Evolutionary conservation across 176 grass and related monocot species (phyloP).

Genomic region (Secale cereale): DNA sequence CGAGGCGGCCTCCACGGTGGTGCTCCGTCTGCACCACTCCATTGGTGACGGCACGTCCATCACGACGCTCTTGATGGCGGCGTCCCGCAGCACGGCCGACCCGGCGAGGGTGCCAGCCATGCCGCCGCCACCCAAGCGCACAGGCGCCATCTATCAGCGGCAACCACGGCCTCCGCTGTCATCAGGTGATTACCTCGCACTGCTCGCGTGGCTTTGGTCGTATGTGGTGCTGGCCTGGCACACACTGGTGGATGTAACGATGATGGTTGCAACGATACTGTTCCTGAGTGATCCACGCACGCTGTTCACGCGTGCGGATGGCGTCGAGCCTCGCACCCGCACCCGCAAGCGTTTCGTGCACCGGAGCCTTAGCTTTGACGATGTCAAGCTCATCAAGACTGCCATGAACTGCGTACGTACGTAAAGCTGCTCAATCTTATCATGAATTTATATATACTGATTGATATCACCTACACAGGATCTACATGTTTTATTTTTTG

Average conservation of each 20-base stretch:
- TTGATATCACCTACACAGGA: neutral
- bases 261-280: conserved; percentile 22
- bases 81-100: conserved; percentile 42
- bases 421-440: neutral
- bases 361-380: neutral
- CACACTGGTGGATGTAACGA: conserved; percentile 36
- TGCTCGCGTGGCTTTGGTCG: conserved; percentile 12
- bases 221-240: conserved; percentile 35
- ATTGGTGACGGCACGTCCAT: neutral
- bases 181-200: neutral
- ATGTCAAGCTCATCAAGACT: neutral
- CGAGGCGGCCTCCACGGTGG: conserved; percentile 9
- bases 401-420: neutral
- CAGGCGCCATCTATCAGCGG: neutral
- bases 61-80: conserved; percentile 49
- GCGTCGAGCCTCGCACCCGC: neutral
- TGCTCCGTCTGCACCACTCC: conserved; percentile 1
- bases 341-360: neutral
- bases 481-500: neutral
- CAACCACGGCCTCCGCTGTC: neutral
- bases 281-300: conserved; percentile 48
- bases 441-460: neutral
- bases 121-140: neutral
- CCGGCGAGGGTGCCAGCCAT: neutral
- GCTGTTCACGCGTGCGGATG: conserved; percentile 1